Conservation (phyloP, 2,329 filamentous ascomycete species). For the Alternaria viburni region DNA sequence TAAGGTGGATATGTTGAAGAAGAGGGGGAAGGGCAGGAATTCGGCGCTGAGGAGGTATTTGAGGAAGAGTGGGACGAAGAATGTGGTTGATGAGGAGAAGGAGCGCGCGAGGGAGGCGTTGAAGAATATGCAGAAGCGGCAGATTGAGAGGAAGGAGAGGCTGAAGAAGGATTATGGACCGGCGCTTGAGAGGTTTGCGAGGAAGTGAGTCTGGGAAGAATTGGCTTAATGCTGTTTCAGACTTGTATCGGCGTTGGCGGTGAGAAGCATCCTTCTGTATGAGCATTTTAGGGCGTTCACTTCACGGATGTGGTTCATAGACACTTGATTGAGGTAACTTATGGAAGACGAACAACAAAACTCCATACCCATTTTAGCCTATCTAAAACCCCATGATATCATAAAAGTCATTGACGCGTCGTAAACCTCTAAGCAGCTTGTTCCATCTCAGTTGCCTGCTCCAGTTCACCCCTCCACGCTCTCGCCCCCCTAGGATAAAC, state of each 20-base stretch:
- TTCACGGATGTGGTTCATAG: not conserved
- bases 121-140: constrained; percentile 51
- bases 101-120: constrained; percentile 84
- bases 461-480: constrained; percentile 45
- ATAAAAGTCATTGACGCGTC: constrained; percentile 7
- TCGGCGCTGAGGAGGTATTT: constrained; percentile 86
- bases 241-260: not conserved
- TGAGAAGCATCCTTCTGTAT: not conserved
- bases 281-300: constrained; percentile 21
- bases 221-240: not conserved
- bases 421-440: not conserved
- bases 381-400: constrained; percentile 26
- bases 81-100: constrained; percentile 95
- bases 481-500: constrained; percentile 70
- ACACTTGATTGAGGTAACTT: no score
- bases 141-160: constrained; percentile 35
- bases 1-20: constrained; percentile 66
- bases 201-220: constrained; percentile 54
- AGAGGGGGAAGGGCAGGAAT: constrained; percentile 87
- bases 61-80: constrained; percentile 89
- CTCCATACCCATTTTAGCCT: constrained; percentile 25
- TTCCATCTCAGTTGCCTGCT: not conserved
- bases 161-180: constrained; percentile 81
- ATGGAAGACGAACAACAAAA: not conserved
- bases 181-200: constrained; percentile 82